Evolutionary conservation across 2,329 filamentous ascomycete species (phyloP).

Genomic region (Didymella lethalis): DNA sequence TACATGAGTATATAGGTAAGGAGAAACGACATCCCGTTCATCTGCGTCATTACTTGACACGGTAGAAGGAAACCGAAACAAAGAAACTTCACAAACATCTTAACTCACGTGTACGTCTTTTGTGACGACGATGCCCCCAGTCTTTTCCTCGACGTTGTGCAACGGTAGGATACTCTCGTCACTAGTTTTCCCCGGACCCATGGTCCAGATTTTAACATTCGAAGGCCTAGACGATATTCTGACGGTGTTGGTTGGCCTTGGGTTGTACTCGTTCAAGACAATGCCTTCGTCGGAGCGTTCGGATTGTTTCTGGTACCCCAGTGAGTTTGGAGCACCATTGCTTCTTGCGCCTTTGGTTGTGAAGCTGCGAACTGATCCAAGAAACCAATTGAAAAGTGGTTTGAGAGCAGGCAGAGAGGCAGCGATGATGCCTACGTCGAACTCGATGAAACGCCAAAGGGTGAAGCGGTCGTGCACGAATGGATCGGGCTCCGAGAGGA

Average conservation of each 20-base stretch:
- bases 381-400: slow-evolving; percentile 35
- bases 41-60: background rate
- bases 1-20: background rate
- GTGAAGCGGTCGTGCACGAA: slow-evolving; percentile 52
- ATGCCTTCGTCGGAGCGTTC: slow-evolving; percentile 10
- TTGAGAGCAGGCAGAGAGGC: slow-evolving; percentile 53
- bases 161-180: slow-evolving; percentile 13
- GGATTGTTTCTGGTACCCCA: slow-evolving; percentile 14
- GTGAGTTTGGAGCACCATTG: slow-evolving; percentile 4
- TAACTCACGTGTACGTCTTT: slow-evolving; percentile 2
- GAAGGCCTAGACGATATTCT: background rate
- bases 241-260: background rate
- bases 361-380: slow-evolving; percentile 34
- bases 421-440: slow-evolving; percentile 56
- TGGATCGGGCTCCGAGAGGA: slow-evolving; percentile 48
- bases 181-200: background rate
- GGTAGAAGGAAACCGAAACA: background rate
- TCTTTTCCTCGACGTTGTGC: slow-evolving; percentile 4
- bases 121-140: slow-evolving; percentile 4
- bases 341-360: background rate
- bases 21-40: background rate
- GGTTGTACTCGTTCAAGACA: background rate
- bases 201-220: background rate
- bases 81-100: background rate
- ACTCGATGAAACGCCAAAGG: slow-evolving; percentile 58